phyloP scores from a whole-genome alignment of 306 rosid species.

The Sphenostylis stenocarpa region DNA sequence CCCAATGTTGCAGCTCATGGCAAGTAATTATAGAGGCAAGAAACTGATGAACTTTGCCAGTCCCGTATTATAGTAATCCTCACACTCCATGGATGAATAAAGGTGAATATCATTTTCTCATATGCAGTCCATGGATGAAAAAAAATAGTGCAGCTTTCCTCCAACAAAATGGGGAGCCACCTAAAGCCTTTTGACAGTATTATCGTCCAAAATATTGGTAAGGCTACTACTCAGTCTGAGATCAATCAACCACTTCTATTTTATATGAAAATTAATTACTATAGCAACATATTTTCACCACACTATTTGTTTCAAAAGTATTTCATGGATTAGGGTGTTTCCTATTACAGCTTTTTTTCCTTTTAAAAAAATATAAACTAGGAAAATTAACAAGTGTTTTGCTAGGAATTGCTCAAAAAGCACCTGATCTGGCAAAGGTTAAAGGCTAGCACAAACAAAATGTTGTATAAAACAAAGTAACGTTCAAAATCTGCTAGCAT shows the following conservation, averaged over 20 bases:
- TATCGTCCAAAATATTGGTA: constrained; percentile 3
- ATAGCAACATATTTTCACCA: neutral
- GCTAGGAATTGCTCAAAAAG: neutral
- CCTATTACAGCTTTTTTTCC: neutral
- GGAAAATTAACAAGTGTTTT: constrained; percentile 19
- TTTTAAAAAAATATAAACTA: neutral
- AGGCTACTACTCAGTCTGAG: neutral
- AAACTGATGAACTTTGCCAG: neutral
- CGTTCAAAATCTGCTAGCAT: neutral
- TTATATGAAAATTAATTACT: neutral
- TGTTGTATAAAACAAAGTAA: neutral
- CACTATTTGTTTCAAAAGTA: neutral
- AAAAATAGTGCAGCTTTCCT: neutral
- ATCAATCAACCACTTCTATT: neutral
- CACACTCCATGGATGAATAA: neutral
- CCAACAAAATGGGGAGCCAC: neutral
- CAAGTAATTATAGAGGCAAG: neutral
- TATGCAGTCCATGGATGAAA: neutral
- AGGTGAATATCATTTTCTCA: neutral
- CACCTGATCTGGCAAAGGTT: neutral
- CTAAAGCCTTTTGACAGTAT: neutral
- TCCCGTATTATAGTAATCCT: neutral
- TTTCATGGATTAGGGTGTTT: neutral
- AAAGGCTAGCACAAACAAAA: neutral
- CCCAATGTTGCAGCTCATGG: neutral